phyloP scores from a whole-genome alignment of 805 yeast species.

The Teunomyces barrocoloradensis region DNA sequence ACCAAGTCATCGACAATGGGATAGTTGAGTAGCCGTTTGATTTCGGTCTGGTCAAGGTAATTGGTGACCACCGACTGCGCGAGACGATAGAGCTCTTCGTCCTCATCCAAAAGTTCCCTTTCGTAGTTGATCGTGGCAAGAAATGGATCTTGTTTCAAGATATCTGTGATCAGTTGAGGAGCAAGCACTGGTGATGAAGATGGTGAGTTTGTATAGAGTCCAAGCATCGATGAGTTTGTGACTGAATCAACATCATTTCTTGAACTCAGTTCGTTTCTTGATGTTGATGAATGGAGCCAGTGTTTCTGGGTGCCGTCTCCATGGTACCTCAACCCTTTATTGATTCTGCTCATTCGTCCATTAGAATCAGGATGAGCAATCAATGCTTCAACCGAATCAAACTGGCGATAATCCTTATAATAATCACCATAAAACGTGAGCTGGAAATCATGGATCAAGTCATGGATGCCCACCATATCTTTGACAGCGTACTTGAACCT shows the following conservation, averaged over 20 bases:
- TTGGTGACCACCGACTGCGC: constrained; percentile 32
- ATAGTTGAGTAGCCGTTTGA: constrained; percentile 36
- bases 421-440: constrained; percentile 65
- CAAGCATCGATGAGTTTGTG: constrained; percentile 23
- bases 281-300: constrained; percentile 51
- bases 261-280: too few species aligned
- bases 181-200: constrained; percentile 13
- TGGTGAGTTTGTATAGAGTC: constrained; percentile 28
- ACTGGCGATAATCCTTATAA: constrained; percentile 72
- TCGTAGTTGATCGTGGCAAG: constrained; percentile 24
- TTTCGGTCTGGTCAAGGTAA: constrained; percentile 32
- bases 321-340: constrained; percentile 79
- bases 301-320: constrained; percentile 77
- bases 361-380: constrained; percentile 67
- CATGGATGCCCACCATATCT: constrained; percentile 78
- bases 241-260: too few species aligned
- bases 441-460: constrained; percentile 74
- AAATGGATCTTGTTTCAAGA: constrained; percentile 7
- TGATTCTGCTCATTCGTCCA: constrained; percentile 65
- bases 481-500: constrained; percentile 59
- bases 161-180: constrained; percentile 19
- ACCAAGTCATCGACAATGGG: constrained; percentile 44
- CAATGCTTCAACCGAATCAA: constrained; percentile 74
- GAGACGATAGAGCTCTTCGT: constrained; percentile 31
- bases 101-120: constrained; percentile 35